Conservation (phyloP, 192 early-diverging fungal genomes). For the Linnemannia zychae region DNA sequence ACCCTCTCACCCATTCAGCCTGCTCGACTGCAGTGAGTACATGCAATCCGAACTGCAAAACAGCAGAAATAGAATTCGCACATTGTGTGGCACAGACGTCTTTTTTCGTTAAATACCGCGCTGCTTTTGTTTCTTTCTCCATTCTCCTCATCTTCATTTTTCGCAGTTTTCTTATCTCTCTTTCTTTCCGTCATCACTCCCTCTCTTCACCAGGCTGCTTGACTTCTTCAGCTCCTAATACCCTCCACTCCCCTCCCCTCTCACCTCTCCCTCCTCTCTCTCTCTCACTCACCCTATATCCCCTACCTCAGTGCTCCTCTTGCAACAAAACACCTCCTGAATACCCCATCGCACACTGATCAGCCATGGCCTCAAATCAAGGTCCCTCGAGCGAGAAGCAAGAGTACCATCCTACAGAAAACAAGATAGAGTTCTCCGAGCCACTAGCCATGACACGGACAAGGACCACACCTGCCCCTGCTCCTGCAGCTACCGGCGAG, state of each 20-base stretch:
- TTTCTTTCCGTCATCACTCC: background rate
- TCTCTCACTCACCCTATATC: background rate
- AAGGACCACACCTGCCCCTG: conserved; percentile 3
- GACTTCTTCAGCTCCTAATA: background rate
- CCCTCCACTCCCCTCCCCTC: background rate
- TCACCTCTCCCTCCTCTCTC: background rate
- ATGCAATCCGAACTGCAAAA: conserved; percentile 4
- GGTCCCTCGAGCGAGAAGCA: background rate
- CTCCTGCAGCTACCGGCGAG: background rate
- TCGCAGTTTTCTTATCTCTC: background rate
- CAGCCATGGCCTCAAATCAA: conserved; percentile 6
- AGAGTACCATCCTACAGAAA: background rate
- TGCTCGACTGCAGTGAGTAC: background rate
- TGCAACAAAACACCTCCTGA: background rate
- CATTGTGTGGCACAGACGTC: background rate
- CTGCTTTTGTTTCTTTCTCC: background rate
- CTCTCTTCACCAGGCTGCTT: background rate
- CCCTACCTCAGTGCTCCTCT: background rate
- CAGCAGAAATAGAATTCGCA: conserved; percentile 2
- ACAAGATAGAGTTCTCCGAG: conserved; percentile 48
- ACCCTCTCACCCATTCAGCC: background rate
- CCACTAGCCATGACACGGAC: conserved; percentile 50
- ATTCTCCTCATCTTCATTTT: background rate
- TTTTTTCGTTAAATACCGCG: background rate
- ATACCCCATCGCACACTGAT: too few species aligned